These are phyloP conservation scores for Eucalyptus pauciflora DNA, from an alignment of 345 rosid genomes.

Conservation along the genomic window DNA sequence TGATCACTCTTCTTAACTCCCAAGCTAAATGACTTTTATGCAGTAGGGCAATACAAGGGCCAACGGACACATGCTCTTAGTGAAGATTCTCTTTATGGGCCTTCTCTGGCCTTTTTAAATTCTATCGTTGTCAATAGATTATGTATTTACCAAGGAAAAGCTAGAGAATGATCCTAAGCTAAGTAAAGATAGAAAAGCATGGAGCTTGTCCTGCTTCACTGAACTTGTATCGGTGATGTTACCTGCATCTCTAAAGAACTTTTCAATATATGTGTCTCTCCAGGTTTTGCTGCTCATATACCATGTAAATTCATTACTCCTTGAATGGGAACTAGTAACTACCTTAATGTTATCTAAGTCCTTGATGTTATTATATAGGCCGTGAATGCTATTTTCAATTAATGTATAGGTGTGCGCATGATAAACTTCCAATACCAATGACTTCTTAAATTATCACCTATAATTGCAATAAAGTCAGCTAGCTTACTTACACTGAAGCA, in stretches of 20 bases:
- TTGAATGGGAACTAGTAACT: neutral
- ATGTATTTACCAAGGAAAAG: neutral
- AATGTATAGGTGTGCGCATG: neutral
- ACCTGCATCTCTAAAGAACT: neutral
- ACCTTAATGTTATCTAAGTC: neutral
- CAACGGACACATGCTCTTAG: neutral
- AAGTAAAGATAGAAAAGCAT: neutral
- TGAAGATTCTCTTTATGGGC: neutral
- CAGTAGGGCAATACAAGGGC: neutral
- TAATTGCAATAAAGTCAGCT: neutral
- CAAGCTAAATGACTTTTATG: neutral
- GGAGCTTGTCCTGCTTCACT: neutral
- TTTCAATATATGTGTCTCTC: neutral
- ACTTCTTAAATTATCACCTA: neutral
- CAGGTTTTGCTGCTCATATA: neutral
- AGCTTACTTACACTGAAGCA: neutral
- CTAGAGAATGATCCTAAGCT: neutral
- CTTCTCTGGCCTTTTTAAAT: neutral
- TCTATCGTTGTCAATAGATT: neutral
- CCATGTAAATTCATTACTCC: neutral
- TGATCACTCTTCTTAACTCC: neutral
- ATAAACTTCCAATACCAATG: neutral
- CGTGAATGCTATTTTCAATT: neutral
- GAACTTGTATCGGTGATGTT: neutral
- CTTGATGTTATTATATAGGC: neutral